Evolutionary conservation across 768 basidiomycete genomes (phyloP).

Genomic region (Lactarius evosmus): DNA sequence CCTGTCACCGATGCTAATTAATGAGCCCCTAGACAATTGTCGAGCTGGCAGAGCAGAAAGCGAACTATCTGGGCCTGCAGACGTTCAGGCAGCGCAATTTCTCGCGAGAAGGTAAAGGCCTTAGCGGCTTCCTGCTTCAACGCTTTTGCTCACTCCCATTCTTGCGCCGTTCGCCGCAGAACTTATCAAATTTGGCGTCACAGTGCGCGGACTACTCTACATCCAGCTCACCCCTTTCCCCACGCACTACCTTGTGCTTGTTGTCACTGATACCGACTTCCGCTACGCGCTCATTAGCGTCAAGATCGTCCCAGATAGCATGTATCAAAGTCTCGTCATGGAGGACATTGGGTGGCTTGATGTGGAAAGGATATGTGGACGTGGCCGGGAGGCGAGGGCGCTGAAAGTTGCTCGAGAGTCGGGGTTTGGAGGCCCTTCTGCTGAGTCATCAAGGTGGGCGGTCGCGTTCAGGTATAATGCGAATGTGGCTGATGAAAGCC

Average conservation of each 20-base stretch:
- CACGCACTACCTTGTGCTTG: conserved; percentile 79
- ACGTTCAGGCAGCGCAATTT: conserved; percentile 70
- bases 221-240: conserved; percentile 77
- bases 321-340: conserved; percentile 61
- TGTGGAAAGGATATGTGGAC: conserved; percentile 58
- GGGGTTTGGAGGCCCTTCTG: conserved; percentile 8
- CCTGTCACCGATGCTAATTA: not conserved
- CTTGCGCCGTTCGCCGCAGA: conserved; percentile 43
- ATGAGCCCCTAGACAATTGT: conserved; percentile 62
- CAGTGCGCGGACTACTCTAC: conserved; percentile 61
- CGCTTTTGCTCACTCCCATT: not conserved
- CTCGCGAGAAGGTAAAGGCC: conserved; percentile 51
- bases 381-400: conserved; percentile 27
- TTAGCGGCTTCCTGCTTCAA: not conserved
- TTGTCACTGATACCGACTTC: conserved; percentile 73
- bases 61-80: conserved; percentile 79
- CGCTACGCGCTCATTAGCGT: conserved; percentile 79
- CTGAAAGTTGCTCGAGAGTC: conserved; percentile 35
- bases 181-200: conserved; percentile 62
- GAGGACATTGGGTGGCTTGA: conserved; percentile 80
- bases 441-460: conserved; percentile 20
- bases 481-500: not conserved
- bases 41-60: conserved; percentile 81
- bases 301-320: conserved; percentile 49
- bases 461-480: not conserved